Evolutionary conservation across 805 yeast species (phyloP), one percentile per base, ranked within the genome.

Genomic region (Candida oleophila): DNA sequence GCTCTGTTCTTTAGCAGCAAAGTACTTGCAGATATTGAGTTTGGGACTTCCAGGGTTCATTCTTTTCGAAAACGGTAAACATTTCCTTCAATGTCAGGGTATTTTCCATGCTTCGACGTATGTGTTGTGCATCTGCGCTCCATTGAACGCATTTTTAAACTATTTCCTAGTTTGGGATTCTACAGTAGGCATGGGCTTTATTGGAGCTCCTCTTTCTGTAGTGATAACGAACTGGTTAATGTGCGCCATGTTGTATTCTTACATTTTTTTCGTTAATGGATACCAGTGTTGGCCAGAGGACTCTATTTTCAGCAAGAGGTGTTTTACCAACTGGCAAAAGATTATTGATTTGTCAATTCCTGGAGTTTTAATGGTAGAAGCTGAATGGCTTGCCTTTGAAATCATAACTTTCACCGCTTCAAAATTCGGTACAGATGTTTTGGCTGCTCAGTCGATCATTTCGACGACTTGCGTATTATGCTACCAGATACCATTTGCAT

Each of bases 341-440:
- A 80, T 87, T 82, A 68, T 85, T 38, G 70, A 68, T 49, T 66
- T 87, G 36, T 83, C 91, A 2, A 58, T 81, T n/a, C 89, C 89
- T 3, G 90, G 91, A 33, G 80, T 85, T 25, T 65, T 85, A 45
- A 83, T 85, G 87, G 87, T 87, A 19, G 79, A 83, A 56, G 86
- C 89, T 16, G 94, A 87, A 64, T 87, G 87, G 77, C 66, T 87
- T 34, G 89, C 90, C 1, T 87, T 86, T 62, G 92, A 87, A 65
- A 76, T 87, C 41, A 69, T 86, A 50, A 87, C 92, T 0, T 72
- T 86, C 43, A 69, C 81, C 49, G 85, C 91, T 1, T 80, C 89
- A 2, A 78, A 78, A 55, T 73, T 86, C 49, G 90, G 92, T 20
- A 79, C 85, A 2, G 73, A 72, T 3, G 77, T 77, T 1, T 69